These are phyloP conservation scores for Pinguiococcus pyrenoidosus DNA, from an alignment of 108 stramenopile species.

Conservation along the genomic window DNA sequence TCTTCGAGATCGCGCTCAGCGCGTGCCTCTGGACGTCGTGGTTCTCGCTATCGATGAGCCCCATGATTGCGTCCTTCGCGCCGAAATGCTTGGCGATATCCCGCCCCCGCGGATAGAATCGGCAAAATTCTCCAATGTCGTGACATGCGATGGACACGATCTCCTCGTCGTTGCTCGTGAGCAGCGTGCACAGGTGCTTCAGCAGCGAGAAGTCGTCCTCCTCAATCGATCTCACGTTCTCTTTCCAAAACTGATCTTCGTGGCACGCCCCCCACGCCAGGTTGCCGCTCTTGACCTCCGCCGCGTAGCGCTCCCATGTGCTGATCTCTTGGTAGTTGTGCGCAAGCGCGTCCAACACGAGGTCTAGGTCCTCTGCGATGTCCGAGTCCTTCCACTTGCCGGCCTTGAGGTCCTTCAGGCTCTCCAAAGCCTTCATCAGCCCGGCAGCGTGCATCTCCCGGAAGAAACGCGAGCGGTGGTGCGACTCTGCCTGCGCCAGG, in stretches of 20 bases:
- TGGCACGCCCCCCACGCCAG: conserved; percentile 83
- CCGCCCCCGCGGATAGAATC: conserved; percentile 77
- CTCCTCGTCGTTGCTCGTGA: conserved; percentile 57
- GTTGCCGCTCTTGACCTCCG: conserved; percentile 52
- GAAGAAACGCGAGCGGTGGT: no score
- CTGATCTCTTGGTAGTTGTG: conserved; percentile 6
- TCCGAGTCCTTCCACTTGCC: not conserved
- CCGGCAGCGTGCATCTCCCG: no score
- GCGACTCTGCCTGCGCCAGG: no score
- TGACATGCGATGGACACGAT: conserved; percentile 86
- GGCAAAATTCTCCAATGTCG: conserved; percentile 90
- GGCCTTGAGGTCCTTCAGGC: not conserved
- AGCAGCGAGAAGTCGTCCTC: conserved; percentile 32
- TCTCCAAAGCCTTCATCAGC: not conserved
- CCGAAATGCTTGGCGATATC: conserved; percentile 56
- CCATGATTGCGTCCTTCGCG: conserved; percentile 85
- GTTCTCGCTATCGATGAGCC: conserved; percentile 78
- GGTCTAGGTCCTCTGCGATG: not conserved
- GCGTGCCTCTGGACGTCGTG: conserved; percentile 83
- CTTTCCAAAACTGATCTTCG: conserved; percentile 74
- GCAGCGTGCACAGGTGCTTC: conserved; percentile 62
- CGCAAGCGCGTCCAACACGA: not conserved
- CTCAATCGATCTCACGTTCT: conserved; percentile 34
- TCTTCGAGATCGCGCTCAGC: conserved; percentile 83
- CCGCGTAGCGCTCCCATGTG: conserved; percentile 7